Conservation (phyloP, 257 asterid species). For the Nicotiana obtusifolia region DNA sequence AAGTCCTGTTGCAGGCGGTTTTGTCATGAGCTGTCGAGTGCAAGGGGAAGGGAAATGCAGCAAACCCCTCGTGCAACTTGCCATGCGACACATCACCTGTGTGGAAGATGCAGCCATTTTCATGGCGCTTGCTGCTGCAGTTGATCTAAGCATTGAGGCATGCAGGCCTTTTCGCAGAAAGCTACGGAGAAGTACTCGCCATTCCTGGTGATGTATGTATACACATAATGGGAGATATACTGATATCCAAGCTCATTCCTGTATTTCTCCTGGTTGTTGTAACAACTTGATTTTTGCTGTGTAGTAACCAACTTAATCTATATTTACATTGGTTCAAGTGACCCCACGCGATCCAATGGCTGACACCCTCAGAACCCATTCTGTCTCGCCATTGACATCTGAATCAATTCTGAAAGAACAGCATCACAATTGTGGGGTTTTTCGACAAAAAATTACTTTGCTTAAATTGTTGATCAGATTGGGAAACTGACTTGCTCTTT, state of each 20-base stretch:
- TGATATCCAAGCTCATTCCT: neutral
- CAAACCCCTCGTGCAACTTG: slow-evolving; percentile 80
- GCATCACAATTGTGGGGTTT: neutral
- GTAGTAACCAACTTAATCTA: neutral
- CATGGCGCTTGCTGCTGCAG: slow-evolving; percentile 96
- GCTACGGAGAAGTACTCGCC: slow-evolving; percentile 48
- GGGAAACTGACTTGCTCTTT: neutral
- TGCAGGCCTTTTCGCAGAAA: slow-evolving; percentile 75
- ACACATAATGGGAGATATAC: neutral
- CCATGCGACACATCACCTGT: slow-evolving; percentile 83
- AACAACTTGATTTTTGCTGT: neutral
- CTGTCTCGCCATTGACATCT: neutral
- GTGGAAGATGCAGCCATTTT: slow-evolving; percentile 96
- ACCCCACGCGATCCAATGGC: neutral
- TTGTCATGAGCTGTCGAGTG: slow-evolving; percentile 87
- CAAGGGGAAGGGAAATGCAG: slow-evolving; percentile 80
- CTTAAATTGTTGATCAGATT: neutral
- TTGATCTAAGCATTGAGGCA: slow-evolving; percentile 88
- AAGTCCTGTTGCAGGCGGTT: slow-evolving; percentile 64
- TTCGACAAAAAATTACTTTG: no score
- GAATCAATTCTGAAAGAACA: neutral
- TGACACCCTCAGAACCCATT: neutral
- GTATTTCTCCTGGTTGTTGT: slow-evolving; percentile 11
- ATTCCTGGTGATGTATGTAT: slow-evolving; percentile 57
- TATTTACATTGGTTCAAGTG: neutral